Evolutionary conservation across 371 early-diverging fungal species (phyloP).

Genomic region (Mucor piriformis): DNA sequence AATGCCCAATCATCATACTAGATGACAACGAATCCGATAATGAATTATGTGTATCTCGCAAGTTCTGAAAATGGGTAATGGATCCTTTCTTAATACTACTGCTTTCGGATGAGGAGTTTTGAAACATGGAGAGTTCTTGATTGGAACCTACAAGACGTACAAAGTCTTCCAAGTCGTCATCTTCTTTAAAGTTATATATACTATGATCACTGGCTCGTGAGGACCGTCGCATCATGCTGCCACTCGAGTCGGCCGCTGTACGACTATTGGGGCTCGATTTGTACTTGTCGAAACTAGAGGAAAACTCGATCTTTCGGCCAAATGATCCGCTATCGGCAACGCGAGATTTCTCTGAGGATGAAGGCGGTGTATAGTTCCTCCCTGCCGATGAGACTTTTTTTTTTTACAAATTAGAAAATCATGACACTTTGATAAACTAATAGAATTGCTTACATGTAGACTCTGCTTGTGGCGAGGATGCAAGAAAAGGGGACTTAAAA

Average conservation of each 20-base stretch:
- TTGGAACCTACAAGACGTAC: conserved; percentile 60
- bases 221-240: conserved; percentile 30
- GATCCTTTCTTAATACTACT: conserved; percentile 16
- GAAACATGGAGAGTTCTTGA: conserved; percentile 55
- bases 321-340: conserved; percentile 20
- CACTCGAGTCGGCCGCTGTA: conserved; percentile 5
- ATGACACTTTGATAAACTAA: too few species aligned
- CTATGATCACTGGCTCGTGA: conserved; percentile 42
- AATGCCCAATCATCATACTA: conserved; percentile 16
- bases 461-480: conserved; percentile 57
- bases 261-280: conserved; percentile 25
- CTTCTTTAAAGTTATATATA: conserved; percentile 15
- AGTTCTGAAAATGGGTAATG: conserved; percentile 40
- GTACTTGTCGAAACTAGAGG: conserved; percentile 42
- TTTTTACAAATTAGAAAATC: background rate
- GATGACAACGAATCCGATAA: conserved; percentile 31
- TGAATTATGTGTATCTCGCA: conserved; percentile 33
- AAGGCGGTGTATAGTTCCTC: conserved; percentile 2
- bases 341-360: conserved; percentile 1
- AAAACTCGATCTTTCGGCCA: conserved; percentile 37
- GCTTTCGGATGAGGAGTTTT: conserved; percentile 8
- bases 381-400: background rate
- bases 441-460: conserved; percentile 45
- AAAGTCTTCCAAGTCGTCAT: conserved; percentile 61
- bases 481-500: conserved; percentile 74